A percentile compares a stretch with the other conserved stretches of the same genome.
Conservation (phyloP, 371 early-diverging fungal species). For the Homolaphlyctis polyrhiza region DNA sequence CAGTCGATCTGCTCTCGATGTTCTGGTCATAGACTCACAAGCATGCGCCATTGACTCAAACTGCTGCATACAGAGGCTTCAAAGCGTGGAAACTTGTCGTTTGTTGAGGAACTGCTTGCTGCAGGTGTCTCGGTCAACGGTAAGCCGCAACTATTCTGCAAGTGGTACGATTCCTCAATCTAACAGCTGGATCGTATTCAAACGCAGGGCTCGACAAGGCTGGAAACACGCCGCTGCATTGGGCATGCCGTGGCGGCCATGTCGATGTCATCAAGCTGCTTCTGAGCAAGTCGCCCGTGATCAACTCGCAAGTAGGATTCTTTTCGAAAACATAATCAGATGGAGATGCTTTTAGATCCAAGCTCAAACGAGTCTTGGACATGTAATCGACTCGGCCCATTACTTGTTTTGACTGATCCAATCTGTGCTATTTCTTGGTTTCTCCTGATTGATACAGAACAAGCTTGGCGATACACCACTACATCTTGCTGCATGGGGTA, state of each 20-base stretch:
- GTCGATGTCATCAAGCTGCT: conserved; percentile 33
- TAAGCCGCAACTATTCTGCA: too few species aligned
- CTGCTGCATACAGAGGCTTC: conserved; percentile 26
- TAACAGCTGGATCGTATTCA: too few species aligned
- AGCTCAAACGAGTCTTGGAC: background rate
- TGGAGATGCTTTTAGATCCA: too few species aligned
- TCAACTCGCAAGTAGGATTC: too few species aligned
- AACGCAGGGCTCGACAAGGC: conserved; percentile 37
- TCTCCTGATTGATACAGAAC: too few species aligned
- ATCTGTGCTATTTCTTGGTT: background rate
- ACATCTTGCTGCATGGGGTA: conserved; percentile 46
- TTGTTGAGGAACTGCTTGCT: conserved; percentile 36
- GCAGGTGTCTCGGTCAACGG: conserved; percentile 48
- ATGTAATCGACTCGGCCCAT: background rate
- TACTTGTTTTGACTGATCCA: background rate
- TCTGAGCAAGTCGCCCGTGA: conserved; percentile 26
- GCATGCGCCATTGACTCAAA: too few species aligned
- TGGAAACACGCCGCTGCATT: conserved; percentile 46
- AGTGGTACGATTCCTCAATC: too few species aligned
- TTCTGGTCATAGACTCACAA: background rate
- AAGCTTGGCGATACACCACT: conserved; percentile 50
- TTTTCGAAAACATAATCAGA: too few species aligned
- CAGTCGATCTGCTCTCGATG: background rate
- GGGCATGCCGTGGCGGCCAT: conserved; percentile 47
- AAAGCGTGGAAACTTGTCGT: conserved; percentile 40